A percentile compares a stretch with the other conserved stretches of the same genome.
Conservation (phyloP, 257 asterid species). For the Gentiana macrophylla region DNA sequence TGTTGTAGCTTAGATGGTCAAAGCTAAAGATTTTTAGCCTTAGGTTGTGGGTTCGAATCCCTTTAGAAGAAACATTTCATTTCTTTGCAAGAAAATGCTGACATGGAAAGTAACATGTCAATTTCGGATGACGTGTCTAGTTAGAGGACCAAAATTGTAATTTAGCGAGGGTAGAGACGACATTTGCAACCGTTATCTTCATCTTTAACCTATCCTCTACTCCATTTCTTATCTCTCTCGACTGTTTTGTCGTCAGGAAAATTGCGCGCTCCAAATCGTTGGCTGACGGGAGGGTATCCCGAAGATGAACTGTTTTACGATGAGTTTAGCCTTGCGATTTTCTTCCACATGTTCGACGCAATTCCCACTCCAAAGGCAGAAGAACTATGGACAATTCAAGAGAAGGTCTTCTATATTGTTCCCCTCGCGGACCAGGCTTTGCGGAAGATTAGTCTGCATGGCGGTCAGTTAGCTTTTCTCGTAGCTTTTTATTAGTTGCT, state of each 20-base stretch:
- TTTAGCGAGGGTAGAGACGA: too few relatives aligned
- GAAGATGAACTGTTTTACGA: constrained; percentile 49
- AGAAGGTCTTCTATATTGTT: constrained; percentile 8
- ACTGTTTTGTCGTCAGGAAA: neutral
- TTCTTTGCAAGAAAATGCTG: too few relatives aligned
- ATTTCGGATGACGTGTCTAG: too few relatives aligned
- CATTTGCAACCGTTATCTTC: too few relatives aligned
- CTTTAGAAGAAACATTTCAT: too few relatives aligned
- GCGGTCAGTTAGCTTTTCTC: constrained; percentile 40
- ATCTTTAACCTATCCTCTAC: too few relatives aligned
- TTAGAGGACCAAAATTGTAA: neutral
- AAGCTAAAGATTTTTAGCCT: too few relatives aligned
- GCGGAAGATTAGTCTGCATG: constrained; percentile 58
- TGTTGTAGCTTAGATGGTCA: too few relatives aligned
- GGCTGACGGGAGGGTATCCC: neutral
- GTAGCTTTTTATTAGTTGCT: neutral
- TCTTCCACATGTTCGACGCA: constrained; percentile 32
- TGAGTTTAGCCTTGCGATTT: constrained; percentile 39
- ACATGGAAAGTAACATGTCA: too few relatives aligned
- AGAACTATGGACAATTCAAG: constrained; percentile 8
- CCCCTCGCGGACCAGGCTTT: constrained; percentile 24
- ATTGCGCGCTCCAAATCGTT: constrained; percentile 2
- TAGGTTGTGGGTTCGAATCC: too few relatives aligned
- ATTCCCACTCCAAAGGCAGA: constrained; percentile 22
- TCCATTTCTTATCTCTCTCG: constrained; percentile 6